Conservation (phyloP, 495 filamentous ascomycete genomes). For the Trichoderma reesei region DNA sequence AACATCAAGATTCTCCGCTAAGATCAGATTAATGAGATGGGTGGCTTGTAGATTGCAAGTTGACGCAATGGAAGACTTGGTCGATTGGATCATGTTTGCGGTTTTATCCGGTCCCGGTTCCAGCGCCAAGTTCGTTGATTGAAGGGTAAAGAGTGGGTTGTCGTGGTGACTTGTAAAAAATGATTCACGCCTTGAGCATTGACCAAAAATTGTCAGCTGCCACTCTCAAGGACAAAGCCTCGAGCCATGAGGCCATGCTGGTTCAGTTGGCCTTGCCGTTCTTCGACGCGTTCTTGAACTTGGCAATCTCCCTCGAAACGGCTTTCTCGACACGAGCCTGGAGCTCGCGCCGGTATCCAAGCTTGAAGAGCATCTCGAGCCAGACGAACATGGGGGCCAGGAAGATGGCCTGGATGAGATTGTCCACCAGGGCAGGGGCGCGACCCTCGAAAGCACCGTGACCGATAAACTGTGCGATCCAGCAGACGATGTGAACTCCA, state of each 20-base stretch:
- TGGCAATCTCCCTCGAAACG: slow-evolving; percentile 59
- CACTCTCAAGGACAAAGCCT: not conserved
- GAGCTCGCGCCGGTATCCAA: slow-evolving; percentile 84
- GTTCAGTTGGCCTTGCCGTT: slow-evolving; percentile 9
- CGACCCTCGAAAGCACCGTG: slow-evolving; percentile 84
- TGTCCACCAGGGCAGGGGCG: slow-evolving; percentile 83
- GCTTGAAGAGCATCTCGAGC: slow-evolving; percentile 85
- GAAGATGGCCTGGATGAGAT: slow-evolving; percentile 80
- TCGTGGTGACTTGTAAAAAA: too few species aligned
- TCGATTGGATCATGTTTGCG: not conserved
- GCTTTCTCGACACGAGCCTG: slow-evolving; percentile 66
- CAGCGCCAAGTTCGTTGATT: not conserved
- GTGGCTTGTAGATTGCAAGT: not conserved
- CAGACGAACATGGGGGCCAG: slow-evolving; percentile 98
- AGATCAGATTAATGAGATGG: not conserved
- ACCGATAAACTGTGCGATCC: slow-evolving; percentile 84
- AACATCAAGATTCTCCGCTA: not conserved
- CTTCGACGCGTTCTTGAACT: slow-evolving; percentile 32
- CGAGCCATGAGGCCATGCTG: not conserved
- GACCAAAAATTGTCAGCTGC: not conserved
- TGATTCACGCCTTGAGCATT: not conserved
- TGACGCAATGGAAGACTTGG: not conserved
- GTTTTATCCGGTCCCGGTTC: not conserved
- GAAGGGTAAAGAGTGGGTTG: not conserved
- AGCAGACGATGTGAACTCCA: slow-evolving; percentile 59